Evolutionary conservation across 1,284 basidiomycete species (phyloP), one percentile per base, ranked within the genome.

Genomic region (Hortiboletus rubellus): DNA sequence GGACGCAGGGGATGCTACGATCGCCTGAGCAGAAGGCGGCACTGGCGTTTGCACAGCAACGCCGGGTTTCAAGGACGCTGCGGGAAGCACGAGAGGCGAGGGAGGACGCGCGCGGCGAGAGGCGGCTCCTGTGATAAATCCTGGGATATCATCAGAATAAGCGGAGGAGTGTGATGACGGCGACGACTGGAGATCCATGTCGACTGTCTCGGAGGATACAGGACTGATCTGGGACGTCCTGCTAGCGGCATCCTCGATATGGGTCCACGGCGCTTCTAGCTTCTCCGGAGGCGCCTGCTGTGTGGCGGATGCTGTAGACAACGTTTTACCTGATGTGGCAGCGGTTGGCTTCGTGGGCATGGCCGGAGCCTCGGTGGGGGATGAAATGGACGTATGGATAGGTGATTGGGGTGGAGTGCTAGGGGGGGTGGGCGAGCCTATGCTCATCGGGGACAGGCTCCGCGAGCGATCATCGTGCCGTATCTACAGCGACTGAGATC

Each of bases 361-460:
- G 33, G 41, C 37, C 6, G 46, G 49, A 3, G 52, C 43, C 2
- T 45, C 50, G 34, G 54, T 22, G 34, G 54, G 44, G 17, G 51
- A 47, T 31, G 59, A 45, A 33, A 31, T 49, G 37, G 14, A 57
- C 1, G 52, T 42, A n/a, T 5, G 47, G 33, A 57, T 36, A 3
- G 71, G 66, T 8, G 72, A 64, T 40, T 59, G 62, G 27, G 72
- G 60, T 38, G 74, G 74, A 18, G 73, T 74, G 56, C 72, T 73
- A 14, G 69, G 64, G 5, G 78, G 27, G 1, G 27, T 27, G 27
- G 27, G 68, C 9, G 82, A 81, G 61, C 78, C 80, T 47, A 85
- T 74, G 53, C 84, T 84, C 82, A 84, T 83, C 1, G 82, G 82
- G 49, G 82, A 82, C 46, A 80, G 71, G 67, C 77, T 83, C 55